These are phyloP conservation scores for Ophioceras dolichostomum DNA, from an alignment of 2,329 filamentous ascomycete genomes.

Conservation along the genomic window DNA sequence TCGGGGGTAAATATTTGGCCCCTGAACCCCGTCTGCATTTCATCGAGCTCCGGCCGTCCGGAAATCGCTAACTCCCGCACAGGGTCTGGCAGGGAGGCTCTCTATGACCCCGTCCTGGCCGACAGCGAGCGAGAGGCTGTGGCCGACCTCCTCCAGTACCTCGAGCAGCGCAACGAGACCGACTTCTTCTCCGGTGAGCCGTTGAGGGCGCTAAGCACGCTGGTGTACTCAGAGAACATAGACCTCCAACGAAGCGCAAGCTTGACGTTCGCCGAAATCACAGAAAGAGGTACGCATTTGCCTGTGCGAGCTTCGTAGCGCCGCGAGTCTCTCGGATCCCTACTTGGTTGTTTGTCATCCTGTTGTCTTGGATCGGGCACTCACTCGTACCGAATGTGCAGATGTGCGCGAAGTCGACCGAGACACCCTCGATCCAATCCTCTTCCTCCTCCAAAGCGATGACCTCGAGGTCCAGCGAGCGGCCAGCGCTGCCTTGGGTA, in stretches of 20 bases:
- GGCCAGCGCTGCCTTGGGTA: conserved; percentile 89
- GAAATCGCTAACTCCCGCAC: conserved; percentile 5
- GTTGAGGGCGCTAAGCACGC: conserved; percentile 80
- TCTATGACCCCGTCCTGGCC: conserved; percentile 79
- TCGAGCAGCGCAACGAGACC: conserved; percentile 91
- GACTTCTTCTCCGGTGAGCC: conserved; percentile 98
- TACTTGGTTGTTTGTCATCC: no score
- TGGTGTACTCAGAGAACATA: conserved; percentile 98
- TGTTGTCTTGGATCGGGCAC: no score
- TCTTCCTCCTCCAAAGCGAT: conserved; percentile 86
- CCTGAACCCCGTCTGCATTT: background rate
- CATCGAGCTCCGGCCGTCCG: background rate
- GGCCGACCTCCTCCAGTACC: conserved; percentile 84
- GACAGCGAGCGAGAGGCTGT: conserved; percentile 97
- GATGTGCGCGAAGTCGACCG: conserved; percentile 95
- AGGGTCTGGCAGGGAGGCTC: conserved; percentile 69
- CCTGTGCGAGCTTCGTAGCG: no score
- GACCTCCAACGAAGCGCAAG: conserved; percentile 95
- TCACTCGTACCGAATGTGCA: no score
- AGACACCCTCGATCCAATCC: conserved; percentile 88
- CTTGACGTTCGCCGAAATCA: conserved; percentile 97
- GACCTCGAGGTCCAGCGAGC: conserved; percentile 97
- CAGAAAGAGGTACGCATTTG: conserved; percentile 77
- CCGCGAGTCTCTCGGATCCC: no score
- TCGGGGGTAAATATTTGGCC: conserved; percentile 30